phyloP scores from a whole-genome alignment of 306 rosid genomes.

The Argentina anserina region DNA sequence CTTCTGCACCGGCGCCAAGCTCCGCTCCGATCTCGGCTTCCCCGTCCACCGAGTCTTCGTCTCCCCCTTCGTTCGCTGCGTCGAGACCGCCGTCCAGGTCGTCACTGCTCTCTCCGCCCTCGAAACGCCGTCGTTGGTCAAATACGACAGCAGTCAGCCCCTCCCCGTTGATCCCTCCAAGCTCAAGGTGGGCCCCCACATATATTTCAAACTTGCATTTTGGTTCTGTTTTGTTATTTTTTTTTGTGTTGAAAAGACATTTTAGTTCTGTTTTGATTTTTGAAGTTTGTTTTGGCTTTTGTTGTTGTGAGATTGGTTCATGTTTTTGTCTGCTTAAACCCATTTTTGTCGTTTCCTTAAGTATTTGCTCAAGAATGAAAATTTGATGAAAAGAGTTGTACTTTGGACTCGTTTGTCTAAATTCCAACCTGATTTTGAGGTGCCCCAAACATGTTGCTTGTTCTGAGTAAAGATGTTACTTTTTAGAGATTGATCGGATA shows the following conservation, averaged over 20 bases:
- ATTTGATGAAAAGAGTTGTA: neutral
- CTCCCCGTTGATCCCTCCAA: slow-evolving; percentile 49
- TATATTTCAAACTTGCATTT: neutral
- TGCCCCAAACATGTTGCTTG: neutral
- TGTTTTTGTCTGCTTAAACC: neutral
- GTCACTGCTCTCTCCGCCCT: slow-evolving; percentile 51
- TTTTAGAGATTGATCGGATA: neutral
- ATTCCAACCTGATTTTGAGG: neutral
- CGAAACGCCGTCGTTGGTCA: slow-evolving; percentile 23
- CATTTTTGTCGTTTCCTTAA: neutral
- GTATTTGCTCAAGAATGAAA: neutral
- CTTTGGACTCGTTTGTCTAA: neutral
- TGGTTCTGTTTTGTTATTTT: neutral
- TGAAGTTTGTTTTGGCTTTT: neutral
- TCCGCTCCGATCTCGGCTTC: slow-evolving; percentile 42
- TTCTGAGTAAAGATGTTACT: neutral
- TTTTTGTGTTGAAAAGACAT: no score
- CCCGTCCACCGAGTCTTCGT: slow-evolving; percentile 66
- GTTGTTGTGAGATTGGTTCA: neutral
- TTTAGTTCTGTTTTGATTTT: neutral
- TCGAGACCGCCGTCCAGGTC: slow-evolving; percentile 72
- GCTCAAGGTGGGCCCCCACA: slow-evolving; percentile 45
- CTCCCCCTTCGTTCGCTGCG: slow-evolving; percentile 88
- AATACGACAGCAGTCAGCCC: slow-evolving; percentile 12
- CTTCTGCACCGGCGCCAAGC: slow-evolving; percentile 47